These are phyloP conservation scores for Coemansia sp. DNA, from an alignment of 192 early-diverging fungal genomes.

Conservation along the genomic window DNA sequence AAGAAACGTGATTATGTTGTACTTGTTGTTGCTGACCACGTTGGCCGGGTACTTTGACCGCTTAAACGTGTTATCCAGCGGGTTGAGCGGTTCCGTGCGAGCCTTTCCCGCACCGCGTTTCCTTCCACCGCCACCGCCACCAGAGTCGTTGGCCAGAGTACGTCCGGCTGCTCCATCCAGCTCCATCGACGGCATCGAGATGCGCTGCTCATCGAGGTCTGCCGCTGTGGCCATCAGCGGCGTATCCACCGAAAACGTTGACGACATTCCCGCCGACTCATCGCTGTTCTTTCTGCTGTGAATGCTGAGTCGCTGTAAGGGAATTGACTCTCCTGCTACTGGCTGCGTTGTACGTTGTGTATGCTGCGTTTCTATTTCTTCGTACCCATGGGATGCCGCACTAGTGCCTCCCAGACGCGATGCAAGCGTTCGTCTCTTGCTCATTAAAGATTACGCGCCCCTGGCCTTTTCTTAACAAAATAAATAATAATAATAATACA, in stretches of 20 bases:
- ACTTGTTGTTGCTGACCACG: slow-evolving; percentile 86
- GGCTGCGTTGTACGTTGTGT: not conserved
- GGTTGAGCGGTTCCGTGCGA: slow-evolving; percentile 47
- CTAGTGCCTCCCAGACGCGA: slow-evolving; percentile 14
- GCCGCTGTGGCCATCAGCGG: slow-evolving; percentile 40
- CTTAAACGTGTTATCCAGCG: slow-evolving; percentile 39
- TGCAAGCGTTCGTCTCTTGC: slow-evolving; percentile 28
- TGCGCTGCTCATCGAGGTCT: slow-evolving; percentile 29
- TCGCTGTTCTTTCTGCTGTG: slow-evolving; percentile 19
- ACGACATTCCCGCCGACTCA: slow-evolving; percentile 20
- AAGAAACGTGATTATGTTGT: slow-evolving; percentile 77
- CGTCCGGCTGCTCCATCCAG: not conserved
- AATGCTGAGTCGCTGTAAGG: slow-evolving; percentile 39
- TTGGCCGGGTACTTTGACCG: slow-evolving; percentile 69
- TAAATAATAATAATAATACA: not conserved
- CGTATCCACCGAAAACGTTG: slow-evolving; percentile 46
- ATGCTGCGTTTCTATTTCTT: not conserved
- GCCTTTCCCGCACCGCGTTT: slow-evolving; percentile 10
- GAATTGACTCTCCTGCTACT: slow-evolving; percentile 27
- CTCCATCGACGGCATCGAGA: slow-evolving; percentile 5
- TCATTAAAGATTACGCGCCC: slow-evolving; percentile 15
- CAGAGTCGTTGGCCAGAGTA: no score
- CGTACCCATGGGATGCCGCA: not conserved
- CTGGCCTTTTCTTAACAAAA: not conserved
- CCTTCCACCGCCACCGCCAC: not conserved